Percentiles rank a stretch among this genome's conserved stretches.
Evolutionary conservation across 2,329 filamentous ascomycete genomes (phyloP).

Genomic region (Botrytis medusae): DNA sequence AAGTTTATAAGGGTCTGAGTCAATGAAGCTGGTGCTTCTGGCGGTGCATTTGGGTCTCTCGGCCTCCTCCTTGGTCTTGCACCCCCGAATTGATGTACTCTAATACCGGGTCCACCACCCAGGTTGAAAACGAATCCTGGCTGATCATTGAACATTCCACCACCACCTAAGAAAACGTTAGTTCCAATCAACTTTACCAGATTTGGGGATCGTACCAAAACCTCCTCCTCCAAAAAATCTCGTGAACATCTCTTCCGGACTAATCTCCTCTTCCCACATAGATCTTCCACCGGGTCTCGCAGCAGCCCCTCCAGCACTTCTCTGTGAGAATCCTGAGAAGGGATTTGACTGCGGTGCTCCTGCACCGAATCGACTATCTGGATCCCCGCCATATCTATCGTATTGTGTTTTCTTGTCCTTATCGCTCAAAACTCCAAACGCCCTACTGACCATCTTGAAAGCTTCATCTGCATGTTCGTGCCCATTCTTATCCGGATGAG

Average conservation of each 20-base stretch:
- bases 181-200: conserved; percentile 13
- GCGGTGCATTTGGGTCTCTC: conserved; percentile 55
- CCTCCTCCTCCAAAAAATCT: conserved; percentile 84
- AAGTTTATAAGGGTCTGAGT: conserved; percentile 64
- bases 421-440: conserved; percentile 90
- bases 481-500: conserved; percentile 98
- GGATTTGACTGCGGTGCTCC: conserved; percentile 53
- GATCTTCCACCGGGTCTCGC: conserved; percentile 50
- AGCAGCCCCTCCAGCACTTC: conserved; percentile 37
- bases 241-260: conserved; percentile 94
- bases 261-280: conserved; percentile 88
- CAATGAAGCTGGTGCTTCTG: conserved; percentile 52
- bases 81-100: conserved; percentile 95
- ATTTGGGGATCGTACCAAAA: conserved; percentile 46
- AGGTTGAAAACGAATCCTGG: conserved; percentile 95
- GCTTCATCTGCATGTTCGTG: conserved; percentile 94
- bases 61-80: conserved; percentile 73
- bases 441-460: conserved; percentile 95
- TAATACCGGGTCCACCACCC: conserved; percentile 84
- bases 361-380: conserved; percentile 78
- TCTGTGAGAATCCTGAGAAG: conserved; percentile 61
- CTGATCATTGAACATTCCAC: conserved; percentile 67
- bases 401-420: conserved; percentile 88
- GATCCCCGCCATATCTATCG: conserved; percentile 88
- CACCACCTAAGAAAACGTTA: conserved; percentile 33